Evolutionary conservation across 2,329 filamentous ascomycete species (phyloP), one percentile per base, ranked within the genome.

Genomic region (Monosporascus ibericus): DNA sequence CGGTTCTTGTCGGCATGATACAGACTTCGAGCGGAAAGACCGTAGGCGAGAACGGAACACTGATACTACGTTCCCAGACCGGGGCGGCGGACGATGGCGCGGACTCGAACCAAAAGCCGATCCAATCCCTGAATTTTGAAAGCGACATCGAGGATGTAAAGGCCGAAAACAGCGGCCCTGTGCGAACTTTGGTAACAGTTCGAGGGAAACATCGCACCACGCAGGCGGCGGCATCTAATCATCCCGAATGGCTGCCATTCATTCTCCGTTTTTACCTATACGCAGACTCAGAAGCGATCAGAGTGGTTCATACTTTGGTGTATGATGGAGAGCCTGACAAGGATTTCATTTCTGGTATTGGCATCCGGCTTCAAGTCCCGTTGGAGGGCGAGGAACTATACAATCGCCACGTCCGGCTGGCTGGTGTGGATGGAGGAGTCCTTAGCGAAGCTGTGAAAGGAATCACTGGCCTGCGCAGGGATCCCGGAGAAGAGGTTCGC

Each of bases 261-360:
- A 70, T 72, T 3, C 58, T 82, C 2, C 74, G 81, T 1, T 82
- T 84, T 57, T 85, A 85, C 53, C 65, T 85, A 0, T 84, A 84
- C 58, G 71, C 76, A 30, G 71, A 78, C 55, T 83, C 81, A 0
- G 75, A 80, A 44, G 72, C 77, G 0, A 76, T 85, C 42, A 72
- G 74, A 37, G 67, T 81, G 0, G 68, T 83, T 0, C 81, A 85
- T 59, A 81, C 73, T 22, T 66, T 84, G n/a, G 65, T 82, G 2
- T 82, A 77, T 49, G 78, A 84, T 40, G 76, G 74, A 2, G 68
- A 78, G 5, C 62, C 72, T 1, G 65, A 72, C 3, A 70, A 71
- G 22, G 75, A 80, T 51, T 80, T 83, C 56, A 74, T 84, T 50
- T 68, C 72, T 0, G 79, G 76, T 0, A 68, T 84, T 3, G 81